Evolutionary conservation across 768 basidiomycete genomes (phyloP).

Genomic region (Scleroderma citrinum): DNA sequence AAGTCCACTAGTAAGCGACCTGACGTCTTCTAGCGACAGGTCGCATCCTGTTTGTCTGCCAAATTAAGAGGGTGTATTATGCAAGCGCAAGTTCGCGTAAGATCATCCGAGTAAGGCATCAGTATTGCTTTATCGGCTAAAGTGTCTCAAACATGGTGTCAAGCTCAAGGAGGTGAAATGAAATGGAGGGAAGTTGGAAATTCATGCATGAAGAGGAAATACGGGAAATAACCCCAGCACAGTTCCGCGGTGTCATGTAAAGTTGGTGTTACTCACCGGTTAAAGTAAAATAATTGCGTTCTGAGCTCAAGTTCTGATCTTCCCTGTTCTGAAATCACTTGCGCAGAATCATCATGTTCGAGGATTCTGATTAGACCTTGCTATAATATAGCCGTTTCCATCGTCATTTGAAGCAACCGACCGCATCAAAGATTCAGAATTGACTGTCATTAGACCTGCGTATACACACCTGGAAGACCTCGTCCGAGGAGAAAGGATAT

Average conservation of each 20-base stretch:
- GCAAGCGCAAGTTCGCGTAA: too few relatives aligned
- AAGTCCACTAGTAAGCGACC: not conserved
- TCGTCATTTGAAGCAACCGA: not conserved
- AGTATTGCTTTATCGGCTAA: not conserved
- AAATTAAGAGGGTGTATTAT: not conserved
- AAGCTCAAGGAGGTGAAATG: not conserved
- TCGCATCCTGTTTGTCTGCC: not conserved
- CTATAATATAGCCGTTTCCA: conserved; percentile 26
- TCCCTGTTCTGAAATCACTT: conserved; percentile 32
- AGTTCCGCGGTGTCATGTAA: not conserved
- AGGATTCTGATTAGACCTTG: conserved; percentile 60
- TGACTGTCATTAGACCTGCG: not conserved
- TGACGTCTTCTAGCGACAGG: not conserved
- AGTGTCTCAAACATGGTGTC: not conserved
- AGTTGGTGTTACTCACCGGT: conserved; percentile 35
- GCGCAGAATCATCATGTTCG: conserved; percentile 32
- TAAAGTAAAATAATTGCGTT: conserved; percentile 69
- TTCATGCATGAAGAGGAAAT: not conserved
- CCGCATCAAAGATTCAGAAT: too few relatives aligned
- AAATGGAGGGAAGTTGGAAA: not conserved
- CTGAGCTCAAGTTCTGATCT: conserved; percentile 44
- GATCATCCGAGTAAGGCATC: not conserved
- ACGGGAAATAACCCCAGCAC: not conserved
- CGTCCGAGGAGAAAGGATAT: conserved; percentile 54
- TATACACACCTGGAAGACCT: conserved; percentile 48